Conservation (phyloP, 345 rosid genomes). For the Citrus maxima region DNA sequence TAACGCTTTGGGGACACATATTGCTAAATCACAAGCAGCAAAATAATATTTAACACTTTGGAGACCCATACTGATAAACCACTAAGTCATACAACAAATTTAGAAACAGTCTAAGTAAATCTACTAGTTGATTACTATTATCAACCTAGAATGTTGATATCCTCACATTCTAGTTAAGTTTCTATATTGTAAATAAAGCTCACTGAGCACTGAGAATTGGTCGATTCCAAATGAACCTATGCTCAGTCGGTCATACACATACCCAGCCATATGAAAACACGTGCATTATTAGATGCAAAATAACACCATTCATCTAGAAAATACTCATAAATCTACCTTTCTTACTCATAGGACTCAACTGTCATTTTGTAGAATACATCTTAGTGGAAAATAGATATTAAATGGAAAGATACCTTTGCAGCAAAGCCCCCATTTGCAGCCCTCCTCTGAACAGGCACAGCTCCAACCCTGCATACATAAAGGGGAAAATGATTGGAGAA, state of each 20-base stretch:
- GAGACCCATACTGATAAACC: background rate
- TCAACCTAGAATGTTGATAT: background rate
- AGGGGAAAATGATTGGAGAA: slow-evolving; percentile 10
- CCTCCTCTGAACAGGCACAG: slow-evolving; percentile 38
- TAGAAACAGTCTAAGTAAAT: background rate
- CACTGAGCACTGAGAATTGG: background rate
- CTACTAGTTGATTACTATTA: background rate
- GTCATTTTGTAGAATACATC: background rate
- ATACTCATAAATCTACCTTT: background rate
- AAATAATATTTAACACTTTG: no score
- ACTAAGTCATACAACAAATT: background rate
- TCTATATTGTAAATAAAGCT: background rate
- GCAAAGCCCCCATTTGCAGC: slow-evolving; percentile 33
- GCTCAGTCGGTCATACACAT: background rate
- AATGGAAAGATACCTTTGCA: slow-evolving; percentile 49
- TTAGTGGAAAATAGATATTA: background rate
- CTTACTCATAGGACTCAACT: background rate
- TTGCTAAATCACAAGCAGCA: no score
- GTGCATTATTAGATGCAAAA: background rate
- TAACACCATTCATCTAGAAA: background rate
- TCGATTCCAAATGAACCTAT: background rate
- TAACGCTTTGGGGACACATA: no score
- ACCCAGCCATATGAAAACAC: background rate
- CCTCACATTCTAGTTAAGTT: background rate
- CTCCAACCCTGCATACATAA: slow-evolving; percentile 45